Evolutionary conservation across 345 rosid genomes (phyloP).

Genomic region (Angophora floribunda): DNA sequence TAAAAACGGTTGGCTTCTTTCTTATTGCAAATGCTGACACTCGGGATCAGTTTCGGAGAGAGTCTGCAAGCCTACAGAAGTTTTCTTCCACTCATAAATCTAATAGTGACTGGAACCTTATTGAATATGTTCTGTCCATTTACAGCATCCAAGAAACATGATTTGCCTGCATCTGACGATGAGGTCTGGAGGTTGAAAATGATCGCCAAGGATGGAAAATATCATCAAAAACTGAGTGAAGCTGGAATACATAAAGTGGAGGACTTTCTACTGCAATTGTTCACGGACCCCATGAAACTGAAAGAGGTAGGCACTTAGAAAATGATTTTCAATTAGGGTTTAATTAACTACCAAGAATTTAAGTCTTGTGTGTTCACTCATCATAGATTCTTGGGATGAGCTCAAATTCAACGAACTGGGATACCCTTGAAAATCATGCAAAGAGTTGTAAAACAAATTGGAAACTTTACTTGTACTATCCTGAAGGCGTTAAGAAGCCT

Average conservation of each 20-base stretch:
- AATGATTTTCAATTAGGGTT: neutral
- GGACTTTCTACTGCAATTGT: no score
- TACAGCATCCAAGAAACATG: no score
- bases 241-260: no score
- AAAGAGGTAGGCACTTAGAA: neutral
- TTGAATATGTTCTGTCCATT: fast-evolving
- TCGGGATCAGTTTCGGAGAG: neutral
- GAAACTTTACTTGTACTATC: constrained; percentile 31
- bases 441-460: constrained; percentile 51
- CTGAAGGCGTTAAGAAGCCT: constrained; percentile 38
- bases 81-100: neutral
- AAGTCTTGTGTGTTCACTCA: neutral
- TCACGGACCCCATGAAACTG: no score
- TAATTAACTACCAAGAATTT: neutral
- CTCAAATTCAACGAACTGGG: constrained; percentile 83
- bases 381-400: constrained; percentile 93
- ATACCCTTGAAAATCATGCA: constrained; percentile 77
- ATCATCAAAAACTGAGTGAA: no score
- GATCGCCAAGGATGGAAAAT: no score
- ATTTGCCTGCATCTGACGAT: no score
- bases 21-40: neutral
- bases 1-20: neutral
- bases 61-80: neutral
- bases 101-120: neutral
- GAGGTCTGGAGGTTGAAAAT: no score